Base-by-base conservation (phyloP, 768 basidiomycete genomes). In the button mushroom (Agaricus bisporus) region DNA sequence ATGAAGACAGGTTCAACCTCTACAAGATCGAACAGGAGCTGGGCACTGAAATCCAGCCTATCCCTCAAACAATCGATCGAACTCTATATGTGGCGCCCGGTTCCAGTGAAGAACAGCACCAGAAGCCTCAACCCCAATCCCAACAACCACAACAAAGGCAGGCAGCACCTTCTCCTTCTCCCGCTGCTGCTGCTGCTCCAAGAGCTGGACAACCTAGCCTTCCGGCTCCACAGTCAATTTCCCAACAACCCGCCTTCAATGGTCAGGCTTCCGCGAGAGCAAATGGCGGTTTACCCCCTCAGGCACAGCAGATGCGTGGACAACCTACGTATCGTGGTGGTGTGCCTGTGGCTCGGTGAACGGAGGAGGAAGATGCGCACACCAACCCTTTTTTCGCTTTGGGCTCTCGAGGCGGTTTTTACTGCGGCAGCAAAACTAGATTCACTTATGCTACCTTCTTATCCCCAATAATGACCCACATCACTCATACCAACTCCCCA, bases 11-110 rank as follows among this genome's bases (percentile, higher is more conserved):
- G 46, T 98, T 97, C 78, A 95, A 97, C 71, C 77, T 98, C 53
- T 98, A 98, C 71, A 87, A 89, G 65, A 98, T 99, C 63, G 97
- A 98, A 69, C 94, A 97, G 70, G 97, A 99, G 70, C 80, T 99
- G 32, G 97, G 95, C 10, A 98, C 95, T 37, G 95, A 99, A 73
- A 98, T 99, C 61, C 87, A 90, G 63, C 88, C 95, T 11, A 98
- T 98, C 63, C 95, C 95, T 5, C 85, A 87, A 66, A 76, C 66
- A 25, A 98, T 99, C 63, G 97, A 98, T 67, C 86, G 88, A 59
- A 85, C 85, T 4, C 72, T 99, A 54, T 98, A 99, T 69, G 95
- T 99, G 51, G 88, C 94, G 8, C 95, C 94, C 0, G 72, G 75
- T 48, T 67, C 73, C 1, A 64, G 73, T 10, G 74, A 76, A 45